phyloP scores from a whole-genome alignment of 306 rosid genomes.

The Erythrophleum fordii region DNA sequence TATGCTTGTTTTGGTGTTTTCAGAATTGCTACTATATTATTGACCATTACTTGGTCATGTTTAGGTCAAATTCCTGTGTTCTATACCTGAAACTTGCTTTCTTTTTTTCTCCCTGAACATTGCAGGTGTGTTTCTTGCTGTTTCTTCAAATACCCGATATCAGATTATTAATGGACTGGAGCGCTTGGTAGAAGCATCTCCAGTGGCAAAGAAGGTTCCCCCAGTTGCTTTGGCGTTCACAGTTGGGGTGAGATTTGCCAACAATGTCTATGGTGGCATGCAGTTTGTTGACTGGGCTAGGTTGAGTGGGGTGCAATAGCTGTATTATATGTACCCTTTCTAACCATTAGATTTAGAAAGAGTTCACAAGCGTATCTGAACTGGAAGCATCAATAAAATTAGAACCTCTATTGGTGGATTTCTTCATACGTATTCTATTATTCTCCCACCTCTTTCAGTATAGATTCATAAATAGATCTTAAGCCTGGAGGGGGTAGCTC shows the following conservation, averaged over 20 bases:
- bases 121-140: slow-evolving; percentile 85
- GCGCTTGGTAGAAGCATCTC: slow-evolving; percentile 80
- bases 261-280: slow-evolving; percentile 92
- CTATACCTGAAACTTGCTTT: neutral
- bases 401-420: neutral
- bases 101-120: slow-evolving; percentile 12
- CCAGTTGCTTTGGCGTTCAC: slow-evolving; percentile 92
- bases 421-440: neutral
- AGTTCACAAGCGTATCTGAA: neutral
- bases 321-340: slow-evolving; percentile 22
- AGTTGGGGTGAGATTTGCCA: slow-evolving; percentile 87
- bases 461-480: too few species aligned
- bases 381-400: neutral
- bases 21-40: neutral
- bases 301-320: slow-evolving; percentile 90
- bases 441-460: neutral
- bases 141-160: slow-evolving; percentile 90
- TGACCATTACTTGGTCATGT: neutral
- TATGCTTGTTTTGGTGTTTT: slow-evolving; percentile 5
- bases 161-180: slow-evolving; percentile 89
- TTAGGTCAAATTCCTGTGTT: neutral
- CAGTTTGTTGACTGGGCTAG: slow-evolving; percentile 99
- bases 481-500: too few species aligned
- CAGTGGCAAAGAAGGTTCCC: slow-evolving; percentile 76
- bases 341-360: slow-evolving; percentile 11